Evolutionary conservation across 2,329 filamentous ascomycete genomes (phyloP), one percentile per base, ranked within the genome.

Genomic region (Hypomyces rosellus): DNA sequence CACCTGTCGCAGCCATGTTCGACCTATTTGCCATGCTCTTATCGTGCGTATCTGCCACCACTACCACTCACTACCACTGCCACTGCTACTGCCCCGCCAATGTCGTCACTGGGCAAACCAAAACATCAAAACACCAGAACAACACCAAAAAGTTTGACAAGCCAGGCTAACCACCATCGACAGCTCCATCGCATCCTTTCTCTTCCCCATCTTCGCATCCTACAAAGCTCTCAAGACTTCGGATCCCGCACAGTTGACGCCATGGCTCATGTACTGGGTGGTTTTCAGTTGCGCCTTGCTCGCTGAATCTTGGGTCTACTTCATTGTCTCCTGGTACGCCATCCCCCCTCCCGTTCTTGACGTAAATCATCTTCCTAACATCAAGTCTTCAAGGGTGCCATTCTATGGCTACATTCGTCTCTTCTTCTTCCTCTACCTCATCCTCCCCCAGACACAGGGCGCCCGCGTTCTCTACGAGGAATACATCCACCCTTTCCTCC

Each of bases 241-340:
- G 47, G 89, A 96, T 68, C 90, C 91, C 2, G 85, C 89, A 36
- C 84, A 95, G 65, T 79, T 96, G 53, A 89, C 89, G 56, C 92
- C 92, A 84, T 99, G 93, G 93, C 81, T 97, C 58, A 97, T 97
- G 87, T 99, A 97, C 79, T 99, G 92, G 87, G 89, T 96, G 54
- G 89, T 96, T 20, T 81, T 96, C 57, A 88, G 88, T 54, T 85
- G 88, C 66, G 82, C 85, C 61, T 77, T 91, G 50, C 80, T 93
- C 54, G 81, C 84, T 69, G 93, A 97, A 73, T 91, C 86, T 43
- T 95, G 90, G 81, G 84, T 87, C 50, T 82, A 85, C 61, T 96
- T 92, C 72, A 84, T 97, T 63, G 79, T 97, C 43, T 79, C 79
- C 66, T 97, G 90, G 86, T 85, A 71, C 47, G 72, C 63, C 63